phyloP scores from a whole-genome alignment of 371 early-diverging fungal genomes.

The Mortierella sp. region DNA sequence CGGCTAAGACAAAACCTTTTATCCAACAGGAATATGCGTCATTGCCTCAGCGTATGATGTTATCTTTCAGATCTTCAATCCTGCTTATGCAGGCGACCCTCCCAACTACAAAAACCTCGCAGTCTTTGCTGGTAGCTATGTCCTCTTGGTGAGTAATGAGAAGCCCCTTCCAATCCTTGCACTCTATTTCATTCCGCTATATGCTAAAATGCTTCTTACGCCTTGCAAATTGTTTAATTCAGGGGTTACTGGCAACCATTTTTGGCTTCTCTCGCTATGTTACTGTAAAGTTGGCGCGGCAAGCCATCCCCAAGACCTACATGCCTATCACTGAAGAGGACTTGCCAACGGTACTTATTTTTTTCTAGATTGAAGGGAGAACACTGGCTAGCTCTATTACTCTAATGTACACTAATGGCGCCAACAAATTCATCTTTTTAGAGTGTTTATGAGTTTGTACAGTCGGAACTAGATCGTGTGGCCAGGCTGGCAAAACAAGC shows the following conservation, averaged over 20 bases:
- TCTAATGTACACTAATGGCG: background rate
- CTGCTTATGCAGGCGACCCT: constrained; percentile 48
- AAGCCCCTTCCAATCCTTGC: background rate
- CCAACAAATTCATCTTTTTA: constrained; percentile 27
- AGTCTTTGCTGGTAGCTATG: constrained; percentile 70
- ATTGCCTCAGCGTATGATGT: constrained; percentile 74
- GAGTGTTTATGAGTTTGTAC: constrained; percentile 71
- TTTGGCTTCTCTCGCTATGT: constrained; percentile 71
- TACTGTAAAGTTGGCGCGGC: constrained; percentile 66
- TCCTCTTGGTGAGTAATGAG: constrained; percentile 61
- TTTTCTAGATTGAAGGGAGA: background rate
- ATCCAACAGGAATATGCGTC: constrained; percentile 59
- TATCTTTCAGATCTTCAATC: constrained; percentile 67
- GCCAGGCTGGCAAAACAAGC: constrained; percentile 64
- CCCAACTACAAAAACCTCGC: constrained; percentile 66
- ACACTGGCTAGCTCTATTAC: background rate
- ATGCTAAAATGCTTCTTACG: background rate
- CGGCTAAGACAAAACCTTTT: background rate
- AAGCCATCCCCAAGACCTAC: constrained; percentile 78
- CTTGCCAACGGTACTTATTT: constrained; percentile 66
- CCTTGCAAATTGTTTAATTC: background rate
- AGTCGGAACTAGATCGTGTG: constrained; percentile 65
- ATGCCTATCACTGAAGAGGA: constrained; percentile 76
- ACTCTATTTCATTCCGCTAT: background rate
- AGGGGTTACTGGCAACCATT: constrained; percentile 60